A percentile compares a stretch with the other conserved stretches of the same genome.
phyloP scores from a whole-genome alignment of 106 monocot genomes.

The Platanthera guangdongensis region DNA sequence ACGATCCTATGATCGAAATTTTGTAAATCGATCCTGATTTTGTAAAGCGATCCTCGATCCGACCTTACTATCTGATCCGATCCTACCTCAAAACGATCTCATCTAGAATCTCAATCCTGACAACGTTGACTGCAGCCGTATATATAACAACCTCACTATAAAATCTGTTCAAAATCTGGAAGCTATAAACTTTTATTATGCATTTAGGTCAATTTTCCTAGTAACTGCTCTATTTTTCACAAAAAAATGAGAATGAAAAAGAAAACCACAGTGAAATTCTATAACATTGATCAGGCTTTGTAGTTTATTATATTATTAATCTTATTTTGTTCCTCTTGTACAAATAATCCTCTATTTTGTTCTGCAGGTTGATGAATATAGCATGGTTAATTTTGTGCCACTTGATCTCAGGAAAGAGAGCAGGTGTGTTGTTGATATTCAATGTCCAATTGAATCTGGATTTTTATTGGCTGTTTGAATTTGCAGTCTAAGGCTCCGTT shows the following conservation, averaged over 20 bases:
- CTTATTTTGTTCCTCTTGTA: not conserved
- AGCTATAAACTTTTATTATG: not conserved
- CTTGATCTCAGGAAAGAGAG: slow-evolving; percentile 92
- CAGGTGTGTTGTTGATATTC: slow-evolving; percentile 37
- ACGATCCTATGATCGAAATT: too few relatives aligned
- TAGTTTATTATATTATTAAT: not conserved
- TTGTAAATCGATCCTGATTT: too few relatives aligned
- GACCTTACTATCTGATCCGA: too few relatives aligned
- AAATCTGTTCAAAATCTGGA: not conserved
- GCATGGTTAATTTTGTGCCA: slow-evolving; percentile 87
- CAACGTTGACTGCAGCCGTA: not conserved
- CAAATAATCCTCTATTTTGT: not conserved
- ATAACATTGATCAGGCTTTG: not conserved
- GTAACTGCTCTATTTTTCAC: not conserved
- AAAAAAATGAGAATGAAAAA: not conserved
- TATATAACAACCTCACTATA: not conserved
- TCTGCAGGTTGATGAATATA: slow-evolving; percentile 76
- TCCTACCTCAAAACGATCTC: too few relatives aligned
- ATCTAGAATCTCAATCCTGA: too few relatives aligned
- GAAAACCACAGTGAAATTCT: not conserved
- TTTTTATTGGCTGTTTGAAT: not conserved
- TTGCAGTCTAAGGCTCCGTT: too few relatives aligned
- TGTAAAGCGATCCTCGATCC: too few relatives aligned
- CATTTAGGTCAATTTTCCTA: not conserved
- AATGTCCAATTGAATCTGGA: not conserved